phyloP scores from a whole-genome alignment of 106 monocot genomes.

The Ottelia alismoides region DNA sequence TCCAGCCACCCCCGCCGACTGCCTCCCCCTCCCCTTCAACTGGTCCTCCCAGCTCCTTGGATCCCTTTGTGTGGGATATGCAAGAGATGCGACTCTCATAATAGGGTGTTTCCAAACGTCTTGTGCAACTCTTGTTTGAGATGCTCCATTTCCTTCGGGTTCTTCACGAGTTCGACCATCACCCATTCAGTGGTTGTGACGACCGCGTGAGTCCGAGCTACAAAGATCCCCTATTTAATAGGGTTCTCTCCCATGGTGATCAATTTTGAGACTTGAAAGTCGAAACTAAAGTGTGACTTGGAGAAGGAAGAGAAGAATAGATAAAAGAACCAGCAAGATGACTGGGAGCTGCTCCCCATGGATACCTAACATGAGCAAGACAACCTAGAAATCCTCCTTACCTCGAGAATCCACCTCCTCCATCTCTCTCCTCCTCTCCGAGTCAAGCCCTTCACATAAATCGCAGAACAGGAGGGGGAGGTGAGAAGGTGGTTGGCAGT shows the following conservation, averaged over 20 bases:
- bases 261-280: no score
- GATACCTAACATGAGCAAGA: background rate
- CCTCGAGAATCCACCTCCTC: background rate
- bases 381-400: conserved; percentile 3
- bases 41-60: conserved; percentile 4
- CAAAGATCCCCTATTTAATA: conserved; percentile 26
- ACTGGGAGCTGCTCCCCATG: conserved; percentile 2
- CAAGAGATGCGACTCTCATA: background rate
- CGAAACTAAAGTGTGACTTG: no score
- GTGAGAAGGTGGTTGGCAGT: no score
- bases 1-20: no score
- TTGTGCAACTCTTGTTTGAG: conserved; percentile 4
- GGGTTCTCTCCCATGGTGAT: no score
- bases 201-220: conserved; percentile 17
- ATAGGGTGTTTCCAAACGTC: background rate
- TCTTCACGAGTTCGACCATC: conserved; percentile 29
- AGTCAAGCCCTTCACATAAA: conserved; percentile 1
- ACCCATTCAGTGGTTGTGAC: conserved; percentile 15
- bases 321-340: conserved; percentile 1
- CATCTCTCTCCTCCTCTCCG: background rate
- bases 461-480: no score
- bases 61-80: conserved; percentile 7
- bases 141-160: conserved; percentile 1
- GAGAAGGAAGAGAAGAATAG: no score
- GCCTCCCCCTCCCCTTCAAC: no score